Evolutionary conservation across 2,329 filamentous ascomycete species (phyloP), one percentile per base, ranked within the genome.

Genomic region (Cadophora sp.): DNA sequence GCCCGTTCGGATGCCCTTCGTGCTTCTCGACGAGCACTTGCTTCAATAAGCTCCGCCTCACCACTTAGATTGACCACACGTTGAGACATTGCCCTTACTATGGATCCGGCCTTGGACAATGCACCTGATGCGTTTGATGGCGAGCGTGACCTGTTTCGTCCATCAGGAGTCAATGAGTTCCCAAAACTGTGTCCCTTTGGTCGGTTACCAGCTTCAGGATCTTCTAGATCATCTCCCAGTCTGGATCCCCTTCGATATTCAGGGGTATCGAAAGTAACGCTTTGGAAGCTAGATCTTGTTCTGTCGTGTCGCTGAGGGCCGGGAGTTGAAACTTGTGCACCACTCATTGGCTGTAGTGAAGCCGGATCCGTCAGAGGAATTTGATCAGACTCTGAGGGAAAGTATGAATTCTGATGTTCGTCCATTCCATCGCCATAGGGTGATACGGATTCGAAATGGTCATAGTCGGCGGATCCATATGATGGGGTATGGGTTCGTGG

Each of bases 1-100:
- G 61, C 50, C 40, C 34, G n/a, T 37, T 50, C 50, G 34, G 62
- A 59, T 34, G 29, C 31, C 48, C 62, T 65, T 31, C 66, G 66
- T 40, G 76, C 73, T 62, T 78, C 70, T 71, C 77, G 68, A 66
- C 75, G 70, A 77, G 76, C 53, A 76, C 73, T 89, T 70, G 91
- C 89, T 78, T 97, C 93, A 19, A 94, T 84, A 24, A 92, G 82
- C 74, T 97, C 93, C 4, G 91, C 91, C 76, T 98, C 96, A 77
- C 97, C 97, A 80, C 94, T 97, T 75, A 99, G 87, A 77, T 98
- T 98, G 76, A 99, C 96, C 66, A 99, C 94, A 83, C 96, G 93
- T 81, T 97, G 94, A 37, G 97, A 98, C 89, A 99, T 97, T 70
- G 89, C 89, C 72, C 91, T 87, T 80, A 94, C 88, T 74, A 94